These are phyloP conservation scores for Soucietia sequanensis DNA, from an alignment of 805 yeast species.

Conservation along the genomic window DNA sequence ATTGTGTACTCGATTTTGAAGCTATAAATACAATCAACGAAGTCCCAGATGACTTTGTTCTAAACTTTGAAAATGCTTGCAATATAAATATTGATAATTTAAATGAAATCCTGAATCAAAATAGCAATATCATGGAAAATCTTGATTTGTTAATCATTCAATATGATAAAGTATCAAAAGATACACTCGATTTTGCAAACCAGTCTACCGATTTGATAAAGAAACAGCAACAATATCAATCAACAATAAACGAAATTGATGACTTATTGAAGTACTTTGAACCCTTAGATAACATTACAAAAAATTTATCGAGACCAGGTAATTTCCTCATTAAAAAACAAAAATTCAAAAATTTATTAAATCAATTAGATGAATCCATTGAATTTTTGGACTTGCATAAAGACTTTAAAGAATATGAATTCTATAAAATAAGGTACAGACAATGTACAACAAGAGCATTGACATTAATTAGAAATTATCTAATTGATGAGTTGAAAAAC, in stretches of 20 bases:
- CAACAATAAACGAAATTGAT: slow-evolving; percentile 45
- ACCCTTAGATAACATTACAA: slow-evolving; percentile 66
- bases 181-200: slow-evolving; percentile 62
- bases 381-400: slow-evolving; percentile 48
- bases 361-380: slow-evolving; percentile 65
- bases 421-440: slow-evolving; percentile 69
- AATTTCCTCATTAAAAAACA: slow-evolving; percentile 61
- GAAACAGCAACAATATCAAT: slow-evolving; percentile 42
- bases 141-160: slow-evolving; percentile 49
- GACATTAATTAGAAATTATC: slow-evolving; percentile 68
- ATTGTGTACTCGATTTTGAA: slow-evolving; percentile 36
- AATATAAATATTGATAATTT: slow-evolving; percentile 21
- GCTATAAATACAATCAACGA: slow-evolving; percentile 42
- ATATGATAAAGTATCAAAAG: slow-evolving; percentile 57
- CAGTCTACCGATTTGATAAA: slow-evolving; percentile 51
- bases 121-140: slow-evolving; percentile 43
- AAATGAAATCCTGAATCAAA: slow-evolving; percentile 40
- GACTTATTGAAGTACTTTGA: slow-evolving; percentile 60
- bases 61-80: slow-evolving; percentile 37
- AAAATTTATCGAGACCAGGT: slow-evolving; percentile 63
- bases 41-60: slow-evolving; percentile 28
- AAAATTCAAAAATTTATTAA: slow-evolving; percentile 49
- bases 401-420: slow-evolving; percentile 62
- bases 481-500: slow-evolving; percentile 43
- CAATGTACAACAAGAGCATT: slow-evolving; percentile 83